Conservation (phyloP, 208 protist genomes). For the Trypanosoma platydactyli region DNA sequence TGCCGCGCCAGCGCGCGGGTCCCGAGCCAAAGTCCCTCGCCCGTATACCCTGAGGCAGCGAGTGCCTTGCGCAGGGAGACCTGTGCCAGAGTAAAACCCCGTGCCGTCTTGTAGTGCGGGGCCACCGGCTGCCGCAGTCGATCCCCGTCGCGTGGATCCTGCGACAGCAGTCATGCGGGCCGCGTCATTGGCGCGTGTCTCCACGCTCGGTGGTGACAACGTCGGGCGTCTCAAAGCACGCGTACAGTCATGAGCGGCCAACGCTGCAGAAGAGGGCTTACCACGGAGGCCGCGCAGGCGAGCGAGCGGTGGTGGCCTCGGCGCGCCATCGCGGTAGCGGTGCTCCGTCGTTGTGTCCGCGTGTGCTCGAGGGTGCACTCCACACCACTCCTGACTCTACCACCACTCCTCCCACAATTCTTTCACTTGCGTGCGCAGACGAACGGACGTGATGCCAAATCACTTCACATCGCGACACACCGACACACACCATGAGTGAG, state of each 20-base stretch:
- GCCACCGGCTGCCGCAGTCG: conserved; percentile 39
- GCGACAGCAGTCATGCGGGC: conserved; percentile 35
- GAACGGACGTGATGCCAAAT: conserved; percentile 23
- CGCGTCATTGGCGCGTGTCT: conserved; percentile 16
- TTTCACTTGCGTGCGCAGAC: not conserved
- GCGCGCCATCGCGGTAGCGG: conserved; percentile 2
- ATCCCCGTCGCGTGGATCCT: conserved; percentile 35
- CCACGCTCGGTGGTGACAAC: conserved; percentile 33
- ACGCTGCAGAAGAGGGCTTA: conserved; percentile 46
- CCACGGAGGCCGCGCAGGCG: conserved; percentile 28
- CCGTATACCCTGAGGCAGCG: conserved; percentile 39
- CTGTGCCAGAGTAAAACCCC: conserved; percentile 38
- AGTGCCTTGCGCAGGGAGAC: conserved; percentile 57
- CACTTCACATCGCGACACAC: conserved; percentile 37
- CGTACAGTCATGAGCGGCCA: conserved; percentile 42
- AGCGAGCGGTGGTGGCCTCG: conserved; percentile 17
- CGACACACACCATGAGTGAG: conserved; percentile 25
- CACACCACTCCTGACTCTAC: conserved; percentile 7
- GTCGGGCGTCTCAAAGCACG: conserved; percentile 10
- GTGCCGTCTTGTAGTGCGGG: conserved; percentile 25
- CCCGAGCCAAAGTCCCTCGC: conserved; percentile 80
- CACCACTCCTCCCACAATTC: not conserved
- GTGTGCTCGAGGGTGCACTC: not conserved
- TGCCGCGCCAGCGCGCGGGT: conserved; percentile 32
- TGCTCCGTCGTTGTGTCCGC: not conserved